A percentile compares a stretch with the other conserved stretches of the same genome.
These are phyloP conservation scores for Fusarium sp. DNA, from an alignment of 2,329 filamentous ascomycete species.

Conservation along the genomic window DNA sequence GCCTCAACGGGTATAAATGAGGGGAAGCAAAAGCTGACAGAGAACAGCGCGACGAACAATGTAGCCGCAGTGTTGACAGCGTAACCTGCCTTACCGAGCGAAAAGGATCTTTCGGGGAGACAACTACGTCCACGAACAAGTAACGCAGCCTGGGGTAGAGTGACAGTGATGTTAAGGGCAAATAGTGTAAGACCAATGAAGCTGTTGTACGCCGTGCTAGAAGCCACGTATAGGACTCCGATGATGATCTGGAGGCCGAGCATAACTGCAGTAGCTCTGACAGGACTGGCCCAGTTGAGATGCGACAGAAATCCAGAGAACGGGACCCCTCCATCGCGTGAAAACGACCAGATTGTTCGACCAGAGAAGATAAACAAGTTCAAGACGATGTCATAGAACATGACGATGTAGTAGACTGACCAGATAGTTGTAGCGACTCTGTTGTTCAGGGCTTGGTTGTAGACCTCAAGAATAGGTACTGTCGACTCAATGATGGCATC, in stretches of 20 bases:
- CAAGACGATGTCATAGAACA: conserved; percentile 47
- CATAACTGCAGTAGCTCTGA: conserved; percentile 45
- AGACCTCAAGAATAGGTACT: conserved; percentile 44
- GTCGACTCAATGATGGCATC: conserved; percentile 41
- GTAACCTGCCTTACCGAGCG: conserved; percentile 43
- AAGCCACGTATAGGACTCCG: conserved; percentile 43
- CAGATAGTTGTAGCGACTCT: conserved; percentile 44
- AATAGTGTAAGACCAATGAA: conserved; percentile 45
- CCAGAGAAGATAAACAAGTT: conserved; percentile 46
- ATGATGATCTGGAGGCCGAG: conserved; percentile 46
- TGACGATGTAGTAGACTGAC: conserved; percentile 43
- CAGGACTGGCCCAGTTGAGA: conserved; percentile 41
- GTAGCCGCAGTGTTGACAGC: conserved; percentile 37
- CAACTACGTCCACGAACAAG: conserved; percentile 41
- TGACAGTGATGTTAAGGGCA: conserved; percentile 45
- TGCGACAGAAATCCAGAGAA: conserved; percentile 40
- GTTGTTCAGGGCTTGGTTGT: conserved; percentile 42
- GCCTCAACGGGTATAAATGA: conserved; percentile 32
- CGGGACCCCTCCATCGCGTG: conserved; percentile 42
- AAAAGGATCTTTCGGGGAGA: conserved; percentile 44
- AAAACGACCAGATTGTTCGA: conserved; percentile 45
- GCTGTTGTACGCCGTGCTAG: conserved; percentile 43
- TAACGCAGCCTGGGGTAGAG: conserved; percentile 40
- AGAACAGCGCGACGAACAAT: conserved; percentile 41
- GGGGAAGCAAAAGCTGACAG: conserved; percentile 44